Evolutionary conservation across 2,329 filamentous ascomycete species (phyloP).

Genomic region (Fusarium sp.): DNA sequence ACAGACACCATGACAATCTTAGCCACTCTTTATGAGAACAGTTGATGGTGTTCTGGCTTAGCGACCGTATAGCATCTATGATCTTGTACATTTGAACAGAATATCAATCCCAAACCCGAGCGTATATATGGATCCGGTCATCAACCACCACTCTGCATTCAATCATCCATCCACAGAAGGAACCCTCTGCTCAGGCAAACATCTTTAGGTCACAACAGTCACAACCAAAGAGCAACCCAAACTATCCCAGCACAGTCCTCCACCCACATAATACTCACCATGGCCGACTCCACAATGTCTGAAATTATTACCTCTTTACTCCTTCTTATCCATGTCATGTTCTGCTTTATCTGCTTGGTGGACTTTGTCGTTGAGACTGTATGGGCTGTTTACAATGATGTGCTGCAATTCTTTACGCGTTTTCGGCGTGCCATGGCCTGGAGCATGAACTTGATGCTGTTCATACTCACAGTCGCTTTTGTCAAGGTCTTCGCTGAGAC

Average conservation of each 20-base stretch:
- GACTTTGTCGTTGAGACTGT: neutral
- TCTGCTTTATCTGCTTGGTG: neutral
- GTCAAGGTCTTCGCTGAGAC: too few species aligned
- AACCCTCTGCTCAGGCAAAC: neutral
- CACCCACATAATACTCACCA: too few species aligned
- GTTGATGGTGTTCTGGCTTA: neutral
- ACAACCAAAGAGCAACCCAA: accelerated
- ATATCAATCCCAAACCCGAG: accelerated
- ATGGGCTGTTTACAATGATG: accelerated
- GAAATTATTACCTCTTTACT: accelerated
- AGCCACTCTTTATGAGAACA: accelerated
- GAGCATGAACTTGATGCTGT: too few species aligned
- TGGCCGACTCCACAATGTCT: accelerated
- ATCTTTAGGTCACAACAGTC: neutral
- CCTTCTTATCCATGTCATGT: accelerated
- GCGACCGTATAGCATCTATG: accelerated
- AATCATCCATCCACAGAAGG: neutral
- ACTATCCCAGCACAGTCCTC: neutral
- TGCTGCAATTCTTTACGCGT: neutral
- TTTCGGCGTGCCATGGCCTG: too few species aligned
- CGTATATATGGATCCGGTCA: neutral
- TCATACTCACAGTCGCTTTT: too few species aligned
- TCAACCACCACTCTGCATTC: neutral
- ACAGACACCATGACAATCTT: accelerated
- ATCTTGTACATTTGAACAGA: neutral